A percentile compares a stretch with the other conserved stretches of the same genome.
phyloP scores from a whole-genome alignment of 2,329 filamentous ascomycete genomes.

The Diaporthe sp. region DNA sequence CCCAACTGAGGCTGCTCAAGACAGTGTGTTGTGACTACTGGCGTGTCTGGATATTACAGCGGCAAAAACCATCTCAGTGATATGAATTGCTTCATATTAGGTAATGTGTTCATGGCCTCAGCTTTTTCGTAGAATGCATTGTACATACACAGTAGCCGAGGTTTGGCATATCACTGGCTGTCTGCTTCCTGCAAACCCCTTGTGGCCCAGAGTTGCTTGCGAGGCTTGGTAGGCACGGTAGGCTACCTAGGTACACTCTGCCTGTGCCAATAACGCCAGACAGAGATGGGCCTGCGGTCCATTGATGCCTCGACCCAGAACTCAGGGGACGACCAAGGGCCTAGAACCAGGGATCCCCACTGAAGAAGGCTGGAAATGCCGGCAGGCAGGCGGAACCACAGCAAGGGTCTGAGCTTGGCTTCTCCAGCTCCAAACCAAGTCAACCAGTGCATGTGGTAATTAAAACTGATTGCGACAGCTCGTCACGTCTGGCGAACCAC shows the following conservation, averaged over 20 bases:
- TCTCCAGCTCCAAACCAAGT: slow-evolving; percentile 26
- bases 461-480: slow-evolving; percentile 27
- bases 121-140: not conserved
- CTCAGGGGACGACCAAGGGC: not conserved
- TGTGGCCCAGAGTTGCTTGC: not conserved
- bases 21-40: not conserved
- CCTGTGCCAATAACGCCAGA: not conserved
- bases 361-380: slow-evolving; percentile 17
- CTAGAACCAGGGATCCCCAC: slow-evolving; percentile 17
- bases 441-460: slow-evolving; percentile 23
- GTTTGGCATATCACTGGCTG: not conserved
- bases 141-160: not conserved
- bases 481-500: slow-evolving; percentile 17
- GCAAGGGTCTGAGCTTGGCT: slow-evolving; percentile 15
- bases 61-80: not conserved
- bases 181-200: not conserved
- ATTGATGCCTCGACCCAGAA: not conserved
- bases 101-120: not conserved
- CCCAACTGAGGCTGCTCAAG: not conserved
- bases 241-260: not conserved
- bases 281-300: not conserved
- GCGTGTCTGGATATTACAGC: not conserved
- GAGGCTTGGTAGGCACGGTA: not conserved
- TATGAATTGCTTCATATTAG: no score
- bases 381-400: slow-evolving; percentile 20